Percentiles rank a stretch among this genome's conserved stretches.
Evolutionary conservation across 176 grass and related monocot genomes (phyloP).

Genomic region (Triticum urartu): DNA sequence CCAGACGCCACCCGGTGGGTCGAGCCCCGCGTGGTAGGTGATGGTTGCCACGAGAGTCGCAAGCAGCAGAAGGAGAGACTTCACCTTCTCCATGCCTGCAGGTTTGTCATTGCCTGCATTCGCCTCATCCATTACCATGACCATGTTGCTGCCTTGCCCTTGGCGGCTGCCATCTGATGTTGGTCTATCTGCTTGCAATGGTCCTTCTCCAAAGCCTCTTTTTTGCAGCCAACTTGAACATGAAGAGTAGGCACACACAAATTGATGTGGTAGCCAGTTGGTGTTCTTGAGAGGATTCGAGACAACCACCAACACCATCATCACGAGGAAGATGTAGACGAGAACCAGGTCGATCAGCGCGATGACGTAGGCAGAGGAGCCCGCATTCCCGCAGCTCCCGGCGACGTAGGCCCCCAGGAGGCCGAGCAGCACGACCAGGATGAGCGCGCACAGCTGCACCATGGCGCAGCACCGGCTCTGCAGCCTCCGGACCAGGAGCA

Average conservation of each 20-base stretch:
- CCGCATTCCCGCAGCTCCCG: not conserved
- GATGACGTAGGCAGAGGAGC: not conserved
- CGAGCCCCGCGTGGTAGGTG: conserved; percentile 61
- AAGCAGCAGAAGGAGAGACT: conserved; percentile 14
- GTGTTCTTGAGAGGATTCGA: not conserved
- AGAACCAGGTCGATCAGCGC: not conserved
- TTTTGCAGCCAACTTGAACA: not conserved
- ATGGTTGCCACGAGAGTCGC: conserved; percentile 36
- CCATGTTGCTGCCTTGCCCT: not conserved
- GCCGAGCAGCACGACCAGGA: not conserved
- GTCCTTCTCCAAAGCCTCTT: not conserved
- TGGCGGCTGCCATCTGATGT: not conserved
- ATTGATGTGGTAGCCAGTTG: not conserved
- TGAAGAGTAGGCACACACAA: not conserved
- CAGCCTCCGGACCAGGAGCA: conserved; percentile 19
- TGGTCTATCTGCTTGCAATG: not conserved
- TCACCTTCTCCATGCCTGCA: not conserved
- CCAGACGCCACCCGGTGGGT: not conserved
- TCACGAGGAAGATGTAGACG: not conserved
- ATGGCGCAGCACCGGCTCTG: not conserved
- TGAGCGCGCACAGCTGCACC: not conserved
- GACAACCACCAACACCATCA: not conserved
- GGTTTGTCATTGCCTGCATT: not conserved
- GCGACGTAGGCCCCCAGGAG: conserved; percentile 17
- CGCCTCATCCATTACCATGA: too few relatives aligned